Evolutionary conservation across 345 rosid genomes (phyloP).

Genomic region (Atalantia buxifolia): DNA sequence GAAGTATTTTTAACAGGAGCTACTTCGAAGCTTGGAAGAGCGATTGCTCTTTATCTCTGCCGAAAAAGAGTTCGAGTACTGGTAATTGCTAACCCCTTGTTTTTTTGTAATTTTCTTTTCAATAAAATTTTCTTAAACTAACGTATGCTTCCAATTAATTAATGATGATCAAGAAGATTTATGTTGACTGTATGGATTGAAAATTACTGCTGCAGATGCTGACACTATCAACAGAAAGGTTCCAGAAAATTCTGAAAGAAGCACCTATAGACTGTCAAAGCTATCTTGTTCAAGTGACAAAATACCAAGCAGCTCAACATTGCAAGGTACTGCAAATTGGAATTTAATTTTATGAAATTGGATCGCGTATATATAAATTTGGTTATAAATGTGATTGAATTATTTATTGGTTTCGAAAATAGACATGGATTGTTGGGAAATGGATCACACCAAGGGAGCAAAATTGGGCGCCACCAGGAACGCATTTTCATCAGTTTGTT

Average conservation of each 20-base stretch:
- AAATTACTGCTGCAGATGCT: constrained; percentile 57
- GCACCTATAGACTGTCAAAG: constrained; percentile 75
- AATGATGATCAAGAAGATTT: background rate
- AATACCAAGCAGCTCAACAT: constrained; percentile 79
- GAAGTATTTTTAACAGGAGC: constrained; percentile 96
- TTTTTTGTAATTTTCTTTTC: background rate
- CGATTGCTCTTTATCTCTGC: constrained; percentile 93
- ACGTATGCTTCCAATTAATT: too few species aligned
- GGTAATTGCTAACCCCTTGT: constrained; percentile 37
- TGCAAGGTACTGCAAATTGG: constrained; percentile 56
- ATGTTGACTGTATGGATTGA: background rate
- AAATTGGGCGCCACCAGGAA: constrained; percentile 88
- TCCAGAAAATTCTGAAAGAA: constrained; percentile 80
- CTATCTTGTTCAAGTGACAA: constrained; percentile 89
- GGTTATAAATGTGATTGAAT: background rate
- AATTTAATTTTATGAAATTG: background rate
- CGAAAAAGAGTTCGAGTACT: constrained; percentile 72
- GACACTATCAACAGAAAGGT: constrained; percentile 78
- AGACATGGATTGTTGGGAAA: constrained; percentile 99
- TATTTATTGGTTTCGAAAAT: background rate
- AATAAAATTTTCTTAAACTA: too few species aligned
- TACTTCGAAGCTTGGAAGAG: constrained; percentile 98
- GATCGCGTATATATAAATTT: background rate
- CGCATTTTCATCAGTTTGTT: constrained; percentile 97
- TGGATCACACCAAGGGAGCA: constrained; percentile 92